Percentiles rank a stretch among this genome's conserved stretches.
Evolutionary conservation across 495 filamentous ascomycete genomes (phyloP).

Genomic region (Aspergillus kassunensis): DNA sequence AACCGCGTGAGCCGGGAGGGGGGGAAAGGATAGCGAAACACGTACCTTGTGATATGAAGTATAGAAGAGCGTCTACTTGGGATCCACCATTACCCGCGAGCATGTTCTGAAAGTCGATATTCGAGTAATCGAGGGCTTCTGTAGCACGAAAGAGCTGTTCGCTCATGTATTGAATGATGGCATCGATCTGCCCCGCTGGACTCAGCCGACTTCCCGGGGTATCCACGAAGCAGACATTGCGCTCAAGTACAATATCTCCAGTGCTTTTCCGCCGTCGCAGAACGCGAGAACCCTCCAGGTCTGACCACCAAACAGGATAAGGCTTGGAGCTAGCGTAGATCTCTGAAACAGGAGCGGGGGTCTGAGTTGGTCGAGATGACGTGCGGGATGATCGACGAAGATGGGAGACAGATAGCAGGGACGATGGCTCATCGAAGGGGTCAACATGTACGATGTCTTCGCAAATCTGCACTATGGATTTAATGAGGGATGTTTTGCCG

Average conservation of each 20-base stretch:
- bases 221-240: constrained; percentile 95
- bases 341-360: constrained; percentile 56
- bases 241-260: constrained; percentile 78
- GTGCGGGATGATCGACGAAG: constrained; percentile 24
- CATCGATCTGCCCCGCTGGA: constrained; percentile 62
- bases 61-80: constrained; percentile 86
- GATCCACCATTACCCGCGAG: constrained; percentile 82
- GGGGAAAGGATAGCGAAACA: not conserved
- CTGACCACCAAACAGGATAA: constrained; percentile 95
- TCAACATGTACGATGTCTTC: constrained; percentile 97
- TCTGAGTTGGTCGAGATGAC: constrained; percentile 31
- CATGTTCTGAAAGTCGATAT: constrained; percentile 73
- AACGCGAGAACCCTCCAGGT: constrained; percentile 69
- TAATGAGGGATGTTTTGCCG: constrained; percentile 89
- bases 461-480: constrained; percentile 89
- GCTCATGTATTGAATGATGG: constrained; percentile 71
- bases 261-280: constrained; percentile 72
- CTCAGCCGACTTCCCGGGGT: constrained; percentile 72
- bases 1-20: constrained; percentile 16
- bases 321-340: constrained; percentile 90
- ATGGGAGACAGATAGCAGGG: constrained; percentile 34
- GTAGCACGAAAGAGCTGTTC: constrained; percentile 64
- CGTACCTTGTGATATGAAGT: constrained; percentile 66
- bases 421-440: constrained; percentile 44
- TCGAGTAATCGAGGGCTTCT: constrained; percentile 53